Evolutionary conservation across 2,329 filamentous ascomycete genomes (phyloP).

Genomic region (Ascochyta fabae): DNA sequence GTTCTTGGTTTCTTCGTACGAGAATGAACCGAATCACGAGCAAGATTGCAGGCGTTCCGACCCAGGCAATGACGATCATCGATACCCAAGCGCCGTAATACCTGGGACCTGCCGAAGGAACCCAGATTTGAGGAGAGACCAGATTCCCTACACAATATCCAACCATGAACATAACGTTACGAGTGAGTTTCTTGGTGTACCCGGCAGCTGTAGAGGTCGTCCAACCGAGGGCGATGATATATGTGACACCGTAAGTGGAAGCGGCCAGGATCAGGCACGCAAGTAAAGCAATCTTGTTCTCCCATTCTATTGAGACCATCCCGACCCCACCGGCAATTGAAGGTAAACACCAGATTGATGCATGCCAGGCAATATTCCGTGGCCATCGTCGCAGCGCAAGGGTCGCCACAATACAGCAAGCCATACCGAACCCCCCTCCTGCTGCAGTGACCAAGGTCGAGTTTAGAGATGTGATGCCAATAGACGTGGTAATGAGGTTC

Average conservation of each 20-base stretch:
- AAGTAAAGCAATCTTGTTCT: too few species aligned
- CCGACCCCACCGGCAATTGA: too few species aligned
- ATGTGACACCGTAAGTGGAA: background rate
- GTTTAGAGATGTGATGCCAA: too few species aligned
- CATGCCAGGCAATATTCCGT: too few species aligned
- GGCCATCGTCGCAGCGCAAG: too few species aligned
- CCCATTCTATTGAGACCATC: too few species aligned
- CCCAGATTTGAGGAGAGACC: conserved; percentile 3
- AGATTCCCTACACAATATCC: conserved; percentile 3
- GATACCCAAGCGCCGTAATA: conserved; percentile 3
- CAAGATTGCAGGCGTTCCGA: background rate
- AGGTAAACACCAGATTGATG: too few species aligned
- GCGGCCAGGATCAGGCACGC: background rate
- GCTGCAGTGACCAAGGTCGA: too few species aligned
- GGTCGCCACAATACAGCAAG: too few species aligned
- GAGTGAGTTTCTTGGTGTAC: conserved; percentile 4
- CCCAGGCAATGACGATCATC: conserved; percentile 1
- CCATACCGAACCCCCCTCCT: too few species aligned
- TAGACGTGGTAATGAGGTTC: background rate
- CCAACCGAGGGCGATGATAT: background rate
- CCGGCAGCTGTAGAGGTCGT: conserved; percentile 2
- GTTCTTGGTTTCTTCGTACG: background rate
- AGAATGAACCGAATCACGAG: background rate
- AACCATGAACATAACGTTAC: conserved; percentile 3
- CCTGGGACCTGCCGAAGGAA: background rate